Evolutionary conservation across 106 monocot genomes (phyloP).

Genomic region (Dendrobium huoshanense): DNA sequence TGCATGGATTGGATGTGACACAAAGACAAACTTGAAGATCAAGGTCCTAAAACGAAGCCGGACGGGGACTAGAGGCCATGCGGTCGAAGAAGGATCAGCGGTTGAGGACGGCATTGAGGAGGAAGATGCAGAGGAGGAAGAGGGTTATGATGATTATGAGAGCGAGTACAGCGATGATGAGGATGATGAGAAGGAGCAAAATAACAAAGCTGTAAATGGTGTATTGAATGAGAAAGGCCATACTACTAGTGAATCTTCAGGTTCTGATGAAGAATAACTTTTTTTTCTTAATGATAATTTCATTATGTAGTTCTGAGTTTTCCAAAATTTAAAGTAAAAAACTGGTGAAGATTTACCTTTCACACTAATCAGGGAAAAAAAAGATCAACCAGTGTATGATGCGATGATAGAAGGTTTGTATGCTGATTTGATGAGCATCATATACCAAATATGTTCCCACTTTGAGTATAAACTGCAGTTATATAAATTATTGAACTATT

Average conservation of each 20-base stretch:
- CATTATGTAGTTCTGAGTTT: neutral
- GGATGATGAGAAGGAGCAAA: constrained; percentile 31
- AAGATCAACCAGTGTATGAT: too few relatives aligned
- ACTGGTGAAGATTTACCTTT: neutral
- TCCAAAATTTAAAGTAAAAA: neutral
- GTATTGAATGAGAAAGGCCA: neutral
- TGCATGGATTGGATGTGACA: constrained; percentile 84
- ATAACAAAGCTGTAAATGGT: constrained; percentile 13
- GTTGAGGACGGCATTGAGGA: constrained; percentile 46
- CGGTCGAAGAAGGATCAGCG: constrained; percentile 39
- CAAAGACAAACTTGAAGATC: constrained; percentile 59
- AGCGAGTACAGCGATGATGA: constrained; percentile 87
- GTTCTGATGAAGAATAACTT: neutral
- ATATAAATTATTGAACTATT: too few relatives aligned
- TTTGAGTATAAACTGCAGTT: too few relatives aligned
- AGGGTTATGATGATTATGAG: constrained; percentile 71
- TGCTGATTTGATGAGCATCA: too few relatives aligned
- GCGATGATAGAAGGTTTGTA: too few relatives aligned
- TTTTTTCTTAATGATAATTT: neutral
- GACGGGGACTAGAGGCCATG: constrained; percentile 55
- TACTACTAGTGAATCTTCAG: constrained; percentile 5
- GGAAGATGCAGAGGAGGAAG: constrained; percentile 74
- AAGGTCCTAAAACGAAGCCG: constrained; percentile 67
- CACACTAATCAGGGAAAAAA: neutral
- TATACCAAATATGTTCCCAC: too few relatives aligned